Percentiles rank a stretch among this genome's conserved stretches.
These are phyloP conservation scores for Acanthamoeba castellanii DNA, from an alignment of 208 protist species.

Conservation along the genomic window DNA sequence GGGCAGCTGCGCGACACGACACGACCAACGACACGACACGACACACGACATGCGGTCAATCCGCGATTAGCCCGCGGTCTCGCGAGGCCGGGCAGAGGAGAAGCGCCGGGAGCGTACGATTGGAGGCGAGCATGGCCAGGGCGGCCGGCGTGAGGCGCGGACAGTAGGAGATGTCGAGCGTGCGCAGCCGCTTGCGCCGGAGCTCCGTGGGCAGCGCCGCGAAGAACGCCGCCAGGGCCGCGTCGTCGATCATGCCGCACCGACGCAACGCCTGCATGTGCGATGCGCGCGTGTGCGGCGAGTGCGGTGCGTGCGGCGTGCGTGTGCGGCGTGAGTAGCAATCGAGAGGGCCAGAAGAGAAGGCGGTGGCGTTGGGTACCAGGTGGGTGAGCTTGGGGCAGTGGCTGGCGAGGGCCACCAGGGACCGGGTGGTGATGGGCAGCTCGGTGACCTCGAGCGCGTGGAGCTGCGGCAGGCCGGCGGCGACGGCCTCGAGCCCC, in stretches of 20 bases:
- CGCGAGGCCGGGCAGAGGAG: not conserved
- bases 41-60: too few relatives aligned
- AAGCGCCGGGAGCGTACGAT: not conserved
- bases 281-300: too few relatives aligned
- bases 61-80: too few relatives aligned
- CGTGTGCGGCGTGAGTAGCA: too few relatives aligned
- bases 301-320: too few relatives aligned
- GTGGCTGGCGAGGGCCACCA: conserved; percentile 3
- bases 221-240: conserved; percentile 11
- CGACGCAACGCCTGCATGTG: not conserved
- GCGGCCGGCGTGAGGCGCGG: not conserved
- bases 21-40: too few relatives aligned
- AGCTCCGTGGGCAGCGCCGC: not conserved
- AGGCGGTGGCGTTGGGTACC: not conserved
- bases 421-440: not conserved
- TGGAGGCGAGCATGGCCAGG: not conserved
- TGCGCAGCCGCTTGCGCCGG: conserved; percentile 16
- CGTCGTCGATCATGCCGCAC: not conserved
- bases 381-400: not conserved
- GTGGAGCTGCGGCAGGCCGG: not conserved
- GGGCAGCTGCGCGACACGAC: not conserved
- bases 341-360: too few relatives aligned
- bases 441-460: conserved; percentile 9
- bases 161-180: conserved; percentile 36
- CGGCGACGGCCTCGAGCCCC: conserved; percentile 15